These are phyloP conservation scores for Endocalyx cinctus DNA, from an alignment of 2,329 filamentous ascomycete species.

Conservation along the genomic window DNA sequence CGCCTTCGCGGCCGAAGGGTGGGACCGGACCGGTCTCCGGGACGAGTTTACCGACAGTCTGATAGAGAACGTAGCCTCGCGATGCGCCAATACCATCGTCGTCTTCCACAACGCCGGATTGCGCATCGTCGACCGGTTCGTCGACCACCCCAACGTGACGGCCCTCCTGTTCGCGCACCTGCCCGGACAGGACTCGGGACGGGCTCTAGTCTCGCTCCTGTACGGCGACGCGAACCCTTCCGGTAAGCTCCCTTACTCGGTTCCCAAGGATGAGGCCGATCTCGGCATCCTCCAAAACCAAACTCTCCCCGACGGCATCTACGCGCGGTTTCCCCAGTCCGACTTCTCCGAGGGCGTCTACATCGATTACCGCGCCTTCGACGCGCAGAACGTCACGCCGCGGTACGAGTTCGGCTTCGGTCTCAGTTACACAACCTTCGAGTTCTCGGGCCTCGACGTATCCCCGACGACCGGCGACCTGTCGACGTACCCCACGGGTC, in stretches of 20 bases:
- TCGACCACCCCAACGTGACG: slow-evolving; percentile 64
- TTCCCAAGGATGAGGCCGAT: slow-evolving; percentile 42
- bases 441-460: slow-evolving; percentile 42
- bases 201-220: slow-evolving; percentile 68
- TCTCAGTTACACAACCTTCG: slow-evolving; percentile 64
- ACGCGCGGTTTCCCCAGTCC: slow-evolving; percentile 24
- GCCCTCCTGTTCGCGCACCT: slow-evolving; percentile 57
- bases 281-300: slow-evolving; percentile 34
- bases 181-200: slow-evolving; percentile 57
- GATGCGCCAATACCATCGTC: slow-evolving; percentile 56
- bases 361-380: slow-evolving; percentile 63
- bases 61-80: slow-evolving; percentile 42
- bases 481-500: slow-evolving; percentile 32
- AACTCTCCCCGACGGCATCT: slow-evolving; percentile 39
- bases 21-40: slow-evolving; percentile 47
- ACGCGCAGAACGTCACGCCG: slow-evolving; percentile 51
- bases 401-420: slow-evolving; percentile 64
- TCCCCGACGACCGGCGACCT: slow-evolving; percentile 12
- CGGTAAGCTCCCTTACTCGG: slow-evolving; percentile 47
- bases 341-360: slow-evolving; percentile 55
- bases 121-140: slow-evolving; percentile 53
- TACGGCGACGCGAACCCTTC: slow-evolving; percentile 53
- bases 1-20: slow-evolving; percentile 61
- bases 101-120: slow-evolving; percentile 60
- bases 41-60: slow-evolving; percentile 55